Percentiles rank a stretch among this genome's conserved stretches.
Conservation (phyloP, 2,329 filamentous ascomycete species). For the Berkeleyomyces rouxiae region DNA sequence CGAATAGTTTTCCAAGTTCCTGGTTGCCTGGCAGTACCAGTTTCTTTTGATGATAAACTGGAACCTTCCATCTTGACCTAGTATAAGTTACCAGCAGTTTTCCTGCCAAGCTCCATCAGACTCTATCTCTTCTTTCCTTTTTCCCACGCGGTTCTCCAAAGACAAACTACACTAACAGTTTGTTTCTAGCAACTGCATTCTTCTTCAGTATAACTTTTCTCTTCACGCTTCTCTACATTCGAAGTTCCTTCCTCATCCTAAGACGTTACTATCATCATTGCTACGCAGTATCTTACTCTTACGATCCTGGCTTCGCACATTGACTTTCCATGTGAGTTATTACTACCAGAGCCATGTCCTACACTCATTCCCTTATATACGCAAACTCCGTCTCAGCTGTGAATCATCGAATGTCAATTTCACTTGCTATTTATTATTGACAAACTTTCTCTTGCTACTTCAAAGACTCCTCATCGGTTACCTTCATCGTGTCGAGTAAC, state of each 20-base stretch:
- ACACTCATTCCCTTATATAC: neutral
- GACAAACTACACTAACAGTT: neutral
- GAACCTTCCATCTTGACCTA: neutral
- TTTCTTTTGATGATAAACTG: neutral
- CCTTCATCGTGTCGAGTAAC: neutral
- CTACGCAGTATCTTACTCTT: neutral
- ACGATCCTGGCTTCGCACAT: neutral
- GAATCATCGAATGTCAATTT: neutral
- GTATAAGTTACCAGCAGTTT: neutral
- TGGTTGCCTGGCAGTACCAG: neutral
- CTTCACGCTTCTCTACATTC: neutral
- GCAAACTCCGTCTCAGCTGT: neutral
- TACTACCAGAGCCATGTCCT: neutral
- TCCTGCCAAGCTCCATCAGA: constrained; percentile 2
- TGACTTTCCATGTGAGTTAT: neutral
- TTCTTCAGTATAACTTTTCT: neutral
- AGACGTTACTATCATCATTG: neutral
- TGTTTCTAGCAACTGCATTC: neutral
- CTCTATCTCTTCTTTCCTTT: constrained; percentile 7
- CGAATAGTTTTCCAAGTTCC: neutral
- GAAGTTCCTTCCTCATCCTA: neutral
- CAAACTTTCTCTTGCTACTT: neutral
- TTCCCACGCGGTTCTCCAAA: neutral
- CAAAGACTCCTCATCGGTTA: neutral
- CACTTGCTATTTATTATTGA: neutral